These are phyloP conservation scores for Pulveroboletus sp. DNA, from an alignment of 768 basidiomycete genomes.

Conservation along the genomic window DNA sequence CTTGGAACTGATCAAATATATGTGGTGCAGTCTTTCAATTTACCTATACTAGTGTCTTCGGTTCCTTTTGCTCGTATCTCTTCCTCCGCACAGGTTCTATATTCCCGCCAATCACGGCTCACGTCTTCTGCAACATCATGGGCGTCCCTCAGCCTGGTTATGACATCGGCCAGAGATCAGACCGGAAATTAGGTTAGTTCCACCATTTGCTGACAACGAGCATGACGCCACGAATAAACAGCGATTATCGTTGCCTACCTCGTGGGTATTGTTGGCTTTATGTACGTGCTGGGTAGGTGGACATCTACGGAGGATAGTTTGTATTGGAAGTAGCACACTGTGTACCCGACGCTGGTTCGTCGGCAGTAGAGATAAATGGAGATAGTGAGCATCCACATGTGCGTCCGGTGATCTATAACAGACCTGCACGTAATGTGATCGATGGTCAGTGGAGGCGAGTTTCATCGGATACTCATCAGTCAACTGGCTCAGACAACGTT, in stretches of 20 bases:
- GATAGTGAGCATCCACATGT: constrained; percentile 3
- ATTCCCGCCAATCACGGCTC: constrained; percentile 70
- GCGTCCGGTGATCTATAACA: not conserved
- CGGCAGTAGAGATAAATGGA: not conserved
- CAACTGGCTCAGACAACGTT: constrained; percentile 10
- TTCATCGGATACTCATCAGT: not conserved
- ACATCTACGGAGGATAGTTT: constrained; percentile 36
- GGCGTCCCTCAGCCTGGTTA: constrained; percentile 68
- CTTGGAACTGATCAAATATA: not conserved
- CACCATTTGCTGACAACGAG: constrained; percentile 10
- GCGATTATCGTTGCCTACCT: constrained; percentile 54
- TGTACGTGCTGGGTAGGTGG: constrained; percentile 49
- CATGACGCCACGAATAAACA: constrained; percentile 26
- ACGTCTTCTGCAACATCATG: constrained; percentile 94
- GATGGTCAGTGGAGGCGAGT: too few relatives aligned
- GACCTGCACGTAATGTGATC: constrained; percentile 17
- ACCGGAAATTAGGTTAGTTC: constrained; percentile 46
- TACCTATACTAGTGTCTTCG: constrained; percentile 88
- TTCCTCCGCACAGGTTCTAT: constrained; percentile 85
- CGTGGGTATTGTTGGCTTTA: constrained; percentile 56
- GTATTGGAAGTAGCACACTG: constrained; percentile 36
- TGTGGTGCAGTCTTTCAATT: constrained; percentile 71
- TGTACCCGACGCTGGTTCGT: constrained; percentile 11
- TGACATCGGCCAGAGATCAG: constrained; percentile 53
- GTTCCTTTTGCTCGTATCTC: constrained; percentile 80